Evolutionary conservation across 768 basidiomycete genomes (phyloP).

Genomic region (Agrocybe pediades): DNA sequence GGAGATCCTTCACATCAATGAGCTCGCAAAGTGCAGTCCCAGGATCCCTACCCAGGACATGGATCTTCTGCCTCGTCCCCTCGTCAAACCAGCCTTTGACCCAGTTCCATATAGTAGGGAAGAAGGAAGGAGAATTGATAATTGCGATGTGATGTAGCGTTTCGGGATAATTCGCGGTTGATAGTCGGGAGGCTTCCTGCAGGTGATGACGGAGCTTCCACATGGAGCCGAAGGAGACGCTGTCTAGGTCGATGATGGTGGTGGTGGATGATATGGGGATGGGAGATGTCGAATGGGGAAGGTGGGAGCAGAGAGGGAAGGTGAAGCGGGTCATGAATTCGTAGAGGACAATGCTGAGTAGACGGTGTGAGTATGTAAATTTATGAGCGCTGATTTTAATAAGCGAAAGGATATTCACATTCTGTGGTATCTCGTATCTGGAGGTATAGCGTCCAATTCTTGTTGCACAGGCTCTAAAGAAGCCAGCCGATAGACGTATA

Average conservation of each 20-base stretch:
- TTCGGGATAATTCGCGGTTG: slow-evolving; percentile 83
- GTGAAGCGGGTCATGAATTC: slow-evolving; percentile 69
- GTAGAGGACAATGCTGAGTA: slow-evolving; percentile 65
- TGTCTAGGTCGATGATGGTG: slow-evolving; percentile 74
- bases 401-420: slow-evolving; percentile 57
- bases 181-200: slow-evolving; percentile 72
- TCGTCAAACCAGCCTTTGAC: slow-evolving; percentile 86
- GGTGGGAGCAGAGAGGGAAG: slow-evolving; percentile 60
- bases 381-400: background rate
- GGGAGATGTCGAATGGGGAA: slow-evolving; percentile 52
- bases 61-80: slow-evolving; percentile 75
- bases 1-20: slow-evolving; percentile 49
- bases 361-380: background rate
- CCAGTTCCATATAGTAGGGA: slow-evolving; percentile 84
- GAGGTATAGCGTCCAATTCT: slow-evolving; percentile 56
- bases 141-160: slow-evolving; percentile 67
- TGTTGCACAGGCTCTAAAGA: slow-evolving; percentile 59
- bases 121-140: slow-evolving; percentile 83
- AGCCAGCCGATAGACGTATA: slow-evolving; percentile 79
- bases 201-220: slow-evolving; percentile 74
- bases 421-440: slow-evolving; percentile 62
- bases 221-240: slow-evolving; percentile 60
- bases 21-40: slow-evolving; percentile 52
- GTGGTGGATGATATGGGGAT: slow-evolving; percentile 62
- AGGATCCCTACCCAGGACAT: slow-evolving; percentile 66